These are phyloP conservation scores for Haematococcus sp. DNA, from an alignment of 139 green algal species.

Conservation along the genomic window DNA sequence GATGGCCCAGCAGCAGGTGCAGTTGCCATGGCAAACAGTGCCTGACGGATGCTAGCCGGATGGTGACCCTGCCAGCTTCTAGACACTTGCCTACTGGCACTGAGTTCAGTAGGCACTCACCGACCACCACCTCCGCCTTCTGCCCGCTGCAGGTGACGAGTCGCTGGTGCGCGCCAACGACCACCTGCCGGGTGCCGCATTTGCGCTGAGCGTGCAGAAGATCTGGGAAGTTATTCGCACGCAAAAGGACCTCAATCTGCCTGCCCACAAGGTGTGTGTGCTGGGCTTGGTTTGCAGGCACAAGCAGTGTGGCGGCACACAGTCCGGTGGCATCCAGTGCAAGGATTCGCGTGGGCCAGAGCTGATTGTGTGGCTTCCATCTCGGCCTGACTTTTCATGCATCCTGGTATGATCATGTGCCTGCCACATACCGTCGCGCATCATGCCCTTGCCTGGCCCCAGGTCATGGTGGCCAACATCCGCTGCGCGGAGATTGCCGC, in stretches of 20 bases:
- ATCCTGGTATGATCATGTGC: neutral
- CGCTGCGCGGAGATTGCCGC: constrained; percentile 85
- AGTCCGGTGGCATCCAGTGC: too few species aligned
- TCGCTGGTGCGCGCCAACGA: constrained; percentile 45
- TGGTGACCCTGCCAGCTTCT: neutral
- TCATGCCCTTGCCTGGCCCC: neutral
- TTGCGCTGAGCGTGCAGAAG: constrained; percentile 75
- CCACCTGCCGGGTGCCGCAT: constrained; percentile 64
- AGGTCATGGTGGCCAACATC: constrained; percentile 97
- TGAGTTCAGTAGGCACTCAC: too few species aligned
- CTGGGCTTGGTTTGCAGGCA: too few species aligned
- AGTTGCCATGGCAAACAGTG: neutral
- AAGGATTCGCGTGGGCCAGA: too few species aligned
- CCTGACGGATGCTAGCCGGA: neutral
- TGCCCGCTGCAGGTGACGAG: constrained; percentile 42
- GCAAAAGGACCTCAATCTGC: constrained; percentile 97
- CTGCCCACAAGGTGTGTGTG: constrained; percentile 95
- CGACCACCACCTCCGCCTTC: too few species aligned
- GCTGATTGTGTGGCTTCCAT: too few species aligned
- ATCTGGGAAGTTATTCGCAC: constrained; percentile 90
- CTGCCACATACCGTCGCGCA: neutral
- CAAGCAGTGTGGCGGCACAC: too few species aligned
- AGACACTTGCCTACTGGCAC: too few species aligned
- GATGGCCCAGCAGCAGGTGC: neutral
- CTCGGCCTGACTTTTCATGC: neutral